These are phyloP conservation scores for Groenewaldozyma tartarivorans DNA, from an alignment of 805 yeast genomes.

Conservation along the genomic window DNA sequence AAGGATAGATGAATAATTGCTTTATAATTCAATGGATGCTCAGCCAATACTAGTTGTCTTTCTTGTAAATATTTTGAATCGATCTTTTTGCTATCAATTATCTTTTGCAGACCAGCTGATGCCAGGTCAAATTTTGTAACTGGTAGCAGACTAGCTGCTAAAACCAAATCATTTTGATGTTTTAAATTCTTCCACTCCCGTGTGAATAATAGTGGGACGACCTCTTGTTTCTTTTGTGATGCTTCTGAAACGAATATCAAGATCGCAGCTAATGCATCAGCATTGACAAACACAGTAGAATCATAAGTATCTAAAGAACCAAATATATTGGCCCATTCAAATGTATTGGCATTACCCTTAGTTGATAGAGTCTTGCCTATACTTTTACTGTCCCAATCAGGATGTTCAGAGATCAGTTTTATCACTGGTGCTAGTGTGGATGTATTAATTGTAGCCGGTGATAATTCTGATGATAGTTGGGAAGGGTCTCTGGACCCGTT, in stretches of 20 bases:
- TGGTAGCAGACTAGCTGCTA: conserved; percentile 4
- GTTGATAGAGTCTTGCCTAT: too few species aligned
- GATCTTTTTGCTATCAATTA: conserved; percentile 5
- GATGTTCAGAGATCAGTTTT: too few species aligned
- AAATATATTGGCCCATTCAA: too few species aligned
- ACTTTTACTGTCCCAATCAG: too few species aligned
- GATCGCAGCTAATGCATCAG: too few species aligned
- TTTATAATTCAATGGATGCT: conserved; percentile 19
- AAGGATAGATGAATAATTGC: conserved; percentile 19
- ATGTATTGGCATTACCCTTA: too few species aligned
- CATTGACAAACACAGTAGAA: too few species aligned
- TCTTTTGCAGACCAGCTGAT: conserved; percentile 6
- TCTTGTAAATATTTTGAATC: conserved; percentile 10
- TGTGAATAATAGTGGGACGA: conserved; percentile 3
- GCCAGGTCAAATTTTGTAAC: conserved; percentile 5
- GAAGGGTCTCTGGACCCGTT: too few species aligned
- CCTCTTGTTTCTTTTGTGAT: neutral
- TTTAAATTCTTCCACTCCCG: conserved; percentile 7
- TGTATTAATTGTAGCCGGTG: too few species aligned
- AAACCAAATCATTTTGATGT: conserved; percentile 8
- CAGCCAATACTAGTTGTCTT: conserved; percentile 11
- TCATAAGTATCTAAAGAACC: too few species aligned
- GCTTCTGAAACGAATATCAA: neutral
- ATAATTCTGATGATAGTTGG: too few species aligned
- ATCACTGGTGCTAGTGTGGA: too few species aligned